Base-by-base conservation (phyloP, 2,329 filamentous ascomycete genomes). In the Ustulina deusta region DNA sequence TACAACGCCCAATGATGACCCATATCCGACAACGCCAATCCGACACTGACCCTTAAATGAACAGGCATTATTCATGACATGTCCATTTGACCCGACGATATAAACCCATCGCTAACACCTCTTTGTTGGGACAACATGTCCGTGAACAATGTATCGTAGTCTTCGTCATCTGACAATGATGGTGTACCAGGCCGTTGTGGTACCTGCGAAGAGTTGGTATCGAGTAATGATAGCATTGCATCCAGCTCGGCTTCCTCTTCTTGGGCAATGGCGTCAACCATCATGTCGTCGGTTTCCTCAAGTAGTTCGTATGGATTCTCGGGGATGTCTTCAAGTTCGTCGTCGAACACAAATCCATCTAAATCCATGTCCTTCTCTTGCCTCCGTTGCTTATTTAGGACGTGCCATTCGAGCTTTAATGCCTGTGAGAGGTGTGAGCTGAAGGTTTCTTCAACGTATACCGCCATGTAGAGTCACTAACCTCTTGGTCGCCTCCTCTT, bases 111-210 rank as follows among this genome's bases (percentile, higher is more conserved):
- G 70, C 60, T 70, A 27, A 66, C 67, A 32, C 71, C 65, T 10
- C 67, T 72, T 54, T 74, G 66, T 4, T 84, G 81, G n/a, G 85
- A 82, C 58, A 88, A 78, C 42, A 92, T 76, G 71, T 93, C 89
- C 81, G 88, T 86, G 76, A 97, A 90, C 10, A 90, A 78, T 54
- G 83, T 80, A 70, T 90, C 88, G 73, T 89, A 90, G 49, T 89
- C 87, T 15, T 85, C 85, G 52, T 89, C 87, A 60, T 90, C 87
- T 0, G 81, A 84, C 36, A 83, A 77, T 0, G 77, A 74, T 9
- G 78, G 74, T 1, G 81, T 80, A 6, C 75, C 73, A 15, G 78
- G 79, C n/a, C 73, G 75, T 38, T 71, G 73, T 11, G 71, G 57
- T 5, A 69, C 40, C 42, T 65, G 48, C 17, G 42, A 22, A 44